Percentiles rank a stretch among this genome's conserved stretches.
phyloP scores from a whole-genome alignment of 371 early-diverging fungal species.

The Apophysomyces elegans region DNA sequence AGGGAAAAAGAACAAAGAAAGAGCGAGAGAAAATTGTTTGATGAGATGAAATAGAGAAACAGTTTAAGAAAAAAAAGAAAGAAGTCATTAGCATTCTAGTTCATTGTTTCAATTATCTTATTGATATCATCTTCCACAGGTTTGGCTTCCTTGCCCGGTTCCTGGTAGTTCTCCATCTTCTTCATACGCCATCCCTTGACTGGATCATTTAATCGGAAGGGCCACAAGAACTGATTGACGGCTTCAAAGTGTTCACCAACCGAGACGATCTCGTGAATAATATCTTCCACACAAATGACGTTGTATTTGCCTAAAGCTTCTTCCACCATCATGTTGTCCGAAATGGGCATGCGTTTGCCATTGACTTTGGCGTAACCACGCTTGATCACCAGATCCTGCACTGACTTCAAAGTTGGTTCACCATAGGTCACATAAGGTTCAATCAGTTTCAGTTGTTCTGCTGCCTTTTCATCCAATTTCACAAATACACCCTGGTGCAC shows the following conservation, averaged over 20 bases:
- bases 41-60: too few species aligned
- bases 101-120: conserved; percentile 95
- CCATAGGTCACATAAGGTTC: conserved; percentile 97
- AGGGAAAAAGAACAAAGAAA: neutral
- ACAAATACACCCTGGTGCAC: conserved; percentile 99
- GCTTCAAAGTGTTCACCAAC: conserved; percentile 81
- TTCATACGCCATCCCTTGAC: conserved; percentile 94
- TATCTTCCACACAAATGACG: conserved; percentile 98
- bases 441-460: conserved; percentile 94
- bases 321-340: conserved; percentile 97
- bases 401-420: conserved; percentile 95
- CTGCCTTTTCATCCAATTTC: conserved; percentile 92
- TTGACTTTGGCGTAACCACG: conserved; percentile 97
- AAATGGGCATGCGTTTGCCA: conserved; percentile 93
- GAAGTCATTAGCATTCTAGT: conserved; percentile 58
- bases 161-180: conserved; percentile 94
- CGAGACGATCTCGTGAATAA: conserved; percentile 98
- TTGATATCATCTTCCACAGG: conserved; percentile 92
- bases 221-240: conserved; percentile 97
- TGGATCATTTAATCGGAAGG: conserved; percentile 98
- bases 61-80: neutral
- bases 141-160: conserved; percentile 91
- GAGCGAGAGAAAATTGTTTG: too few species aligned
- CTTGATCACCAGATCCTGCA: conserved; percentile 99
- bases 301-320: conserved; percentile 90